These are phyloP conservation scores for Hordeum pubiflorum DNA, from an alignment of 202 grass and related monocot genomes.

Conservation along the genomic window DNA sequence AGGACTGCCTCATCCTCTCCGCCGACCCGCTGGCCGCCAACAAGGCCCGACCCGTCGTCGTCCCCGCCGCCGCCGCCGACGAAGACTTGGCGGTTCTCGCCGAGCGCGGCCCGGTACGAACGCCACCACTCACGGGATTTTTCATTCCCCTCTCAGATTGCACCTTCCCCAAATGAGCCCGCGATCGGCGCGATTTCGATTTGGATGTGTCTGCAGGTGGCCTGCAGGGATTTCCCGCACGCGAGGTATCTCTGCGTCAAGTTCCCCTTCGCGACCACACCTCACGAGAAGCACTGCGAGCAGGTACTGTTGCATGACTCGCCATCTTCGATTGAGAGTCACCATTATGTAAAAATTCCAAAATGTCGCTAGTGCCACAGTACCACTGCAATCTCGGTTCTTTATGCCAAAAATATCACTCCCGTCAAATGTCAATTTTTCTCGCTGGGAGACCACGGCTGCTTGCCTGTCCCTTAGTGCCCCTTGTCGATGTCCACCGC, in stretches of 20 bases:
- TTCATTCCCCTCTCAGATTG: not conserved
- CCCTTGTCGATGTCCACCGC: not conserved
- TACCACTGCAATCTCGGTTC: no score
- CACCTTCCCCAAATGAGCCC: not conserved
- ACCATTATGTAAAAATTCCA: no score
- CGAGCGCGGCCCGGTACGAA: slow-evolving; percentile 57
- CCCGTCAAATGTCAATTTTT: no score
- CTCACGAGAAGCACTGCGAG: slow-evolving; percentile 45
- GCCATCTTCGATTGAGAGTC: not conserved
- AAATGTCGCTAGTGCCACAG: no score
- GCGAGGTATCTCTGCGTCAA: slow-evolving; percentile 52
- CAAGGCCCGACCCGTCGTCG: not conserved
- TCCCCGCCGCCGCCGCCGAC: not conserved
- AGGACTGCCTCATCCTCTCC: slow-evolving; percentile 61
- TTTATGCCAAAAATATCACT: no score
- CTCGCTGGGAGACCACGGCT: not conserved
- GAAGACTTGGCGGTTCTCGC: slow-evolving; percentile 48
- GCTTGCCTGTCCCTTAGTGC: not conserved
- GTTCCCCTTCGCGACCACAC: slow-evolving; percentile 46
- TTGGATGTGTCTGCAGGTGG: slow-evolving; percentile 41
- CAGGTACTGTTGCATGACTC: slow-evolving; percentile 20
- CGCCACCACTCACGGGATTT: not conserved
- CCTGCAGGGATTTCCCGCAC: slow-evolving; percentile 73
- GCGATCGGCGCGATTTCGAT: not conserved
- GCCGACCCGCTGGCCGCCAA: slow-evolving; percentile 25